A percentile compares a stretch with the other conserved stretches of the same genome.
phyloP scores from a whole-genome alignment of 1,284 basidiomycete genomes.

The Cutaneotrichosporon sp. region DNA sequence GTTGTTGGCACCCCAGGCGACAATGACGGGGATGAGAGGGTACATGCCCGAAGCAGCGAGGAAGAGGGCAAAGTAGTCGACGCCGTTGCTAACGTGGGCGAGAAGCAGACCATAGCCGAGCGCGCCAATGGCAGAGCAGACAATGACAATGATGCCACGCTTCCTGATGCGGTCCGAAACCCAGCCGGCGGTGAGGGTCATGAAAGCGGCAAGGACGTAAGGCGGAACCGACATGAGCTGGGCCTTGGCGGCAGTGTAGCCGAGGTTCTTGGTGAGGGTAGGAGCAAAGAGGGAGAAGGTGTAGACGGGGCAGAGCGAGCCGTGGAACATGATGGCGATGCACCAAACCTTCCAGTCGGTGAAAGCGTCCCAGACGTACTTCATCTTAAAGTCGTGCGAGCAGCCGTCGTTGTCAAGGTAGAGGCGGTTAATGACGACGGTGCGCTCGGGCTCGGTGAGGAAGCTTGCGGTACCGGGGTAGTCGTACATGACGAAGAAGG shows the following conservation, averaged over 20 bases:
- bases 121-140: conserved; percentile 41
- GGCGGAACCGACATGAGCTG: conserved; percentile 58
- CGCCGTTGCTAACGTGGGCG: conserved; percentile 45
- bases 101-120: conserved; percentile 43
- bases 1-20: conserved; percentile 62
- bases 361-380: conserved; percentile 36
- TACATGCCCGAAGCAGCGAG: conserved; percentile 61
- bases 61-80: conserved; percentile 60
- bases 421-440: conserved; percentile 33
- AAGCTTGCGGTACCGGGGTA: conserved; percentile 78
- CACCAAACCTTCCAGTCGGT: conserved; percentile 48
- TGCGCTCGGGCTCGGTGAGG: conserved; percentile 65
- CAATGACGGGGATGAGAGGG: conserved; percentile 59
- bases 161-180: conserved; percentile 45
- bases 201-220: conserved; percentile 40
- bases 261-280: conserved; percentile 49
- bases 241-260: conserved; percentile 67
- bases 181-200: conserved; percentile 44
- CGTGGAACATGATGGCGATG: conserved; percentile 37
- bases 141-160: conserved; percentile 46
- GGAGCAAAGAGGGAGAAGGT: conserved; percentile 61
- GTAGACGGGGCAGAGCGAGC: conserved; percentile 60
- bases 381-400: conserved; percentile 38
- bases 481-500: conserved; percentile 75
- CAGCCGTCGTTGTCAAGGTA: conserved; percentile 39